A percentile compares a stretch with the other conserved stretches of the same genome.
Conservation (phyloP, 306 rosid species). For the Pachyrhizus erosus region DNA sequence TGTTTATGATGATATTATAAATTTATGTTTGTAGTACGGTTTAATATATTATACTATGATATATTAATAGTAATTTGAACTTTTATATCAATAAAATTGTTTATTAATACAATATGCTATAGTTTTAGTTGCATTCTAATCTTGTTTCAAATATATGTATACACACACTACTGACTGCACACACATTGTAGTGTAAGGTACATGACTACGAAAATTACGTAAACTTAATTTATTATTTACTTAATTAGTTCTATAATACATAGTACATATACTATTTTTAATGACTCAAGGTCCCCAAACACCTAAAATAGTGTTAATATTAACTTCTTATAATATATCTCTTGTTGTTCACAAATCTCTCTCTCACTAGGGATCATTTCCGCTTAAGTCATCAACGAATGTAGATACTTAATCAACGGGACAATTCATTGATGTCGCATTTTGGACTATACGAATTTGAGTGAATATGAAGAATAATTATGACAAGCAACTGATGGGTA, state of each 20-base stretch:
- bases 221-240: not conserved
- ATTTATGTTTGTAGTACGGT: not conserved
- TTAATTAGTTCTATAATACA: not conserved
- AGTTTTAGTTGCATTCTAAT: not conserved
- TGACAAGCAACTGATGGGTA: slow-evolving; percentile 19
- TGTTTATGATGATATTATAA: not conserved
- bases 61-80: too few species aligned
- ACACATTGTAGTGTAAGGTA: not conserved
- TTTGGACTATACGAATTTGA: not conserved
- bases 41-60: not conserved
- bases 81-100: too few species aligned
- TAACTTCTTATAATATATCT: not conserved
- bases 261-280: not conserved
- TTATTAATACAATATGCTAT: not conserved
- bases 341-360: slow-evolving; percentile 34
- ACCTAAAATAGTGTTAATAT: not conserved
- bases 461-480: not conserved
- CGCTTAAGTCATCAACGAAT: slow-evolving; percentile 1
- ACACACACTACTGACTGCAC: not conserved
- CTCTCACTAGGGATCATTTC: slow-evolving; percentile 13
- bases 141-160: not conserved
- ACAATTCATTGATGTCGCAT: not conserved
- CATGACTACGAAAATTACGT: not conserved
- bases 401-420: not conserved
- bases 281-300: not conserved